phyloP scores from a whole-genome alignment of 331 rosid species.

The Prunus yedoensis region DNA sequence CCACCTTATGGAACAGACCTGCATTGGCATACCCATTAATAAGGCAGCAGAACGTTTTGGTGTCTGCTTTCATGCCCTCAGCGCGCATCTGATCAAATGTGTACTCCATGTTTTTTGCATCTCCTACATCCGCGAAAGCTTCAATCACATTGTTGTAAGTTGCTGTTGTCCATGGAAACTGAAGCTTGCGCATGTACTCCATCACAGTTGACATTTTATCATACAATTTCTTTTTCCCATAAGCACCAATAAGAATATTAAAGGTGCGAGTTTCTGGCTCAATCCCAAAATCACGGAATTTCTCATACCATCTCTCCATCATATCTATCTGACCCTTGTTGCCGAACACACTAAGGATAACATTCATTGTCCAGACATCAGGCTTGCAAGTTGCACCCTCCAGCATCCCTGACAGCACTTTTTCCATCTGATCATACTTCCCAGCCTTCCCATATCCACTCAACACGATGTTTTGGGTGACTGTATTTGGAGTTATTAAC shows the following conservation, averaged over 20 bases:
- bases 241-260: slow-evolving; percentile 86
- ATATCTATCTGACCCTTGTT: slow-evolving; percentile 79
- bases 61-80: slow-evolving; percentile 91
- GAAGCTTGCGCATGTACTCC: slow-evolving; percentile 97
- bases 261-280: slow-evolving; percentile 96
- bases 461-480: slow-evolving; percentile 90
- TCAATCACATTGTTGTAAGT: slow-evolving; percentile 95
- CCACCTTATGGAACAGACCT: slow-evolving; percentile 91
- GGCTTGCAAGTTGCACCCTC: slow-evolving; percentile 75
- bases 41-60: slow-evolving; percentile 94
- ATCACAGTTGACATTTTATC: slow-evolving; percentile 97
- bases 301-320: slow-evolving; percentile 98
- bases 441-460: slow-evolving; percentile 92
- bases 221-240: slow-evolving; percentile 87
- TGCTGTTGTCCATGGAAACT: slow-evolving; percentile 94
- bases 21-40: slow-evolving; percentile 92
- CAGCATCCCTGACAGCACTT: slow-evolving; percentile 79
- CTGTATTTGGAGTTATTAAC: slow-evolving; percentile 66
- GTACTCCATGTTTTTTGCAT: slow-evolving; percentile 87
- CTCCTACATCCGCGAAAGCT: slow-evolving; percentile 85
- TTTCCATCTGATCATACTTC: slow-evolving; percentile 89
- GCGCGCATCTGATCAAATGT: slow-evolving; percentile 96
- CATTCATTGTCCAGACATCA: slow-evolving; percentile 98
- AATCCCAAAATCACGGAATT: slow-evolving; percentile 80
- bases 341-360: slow-evolving; percentile 81